A percentile compares a stretch with the other conserved stretches of the same genome.
These are phyloP conservation scores for Laetiporus sulphureus DNA, from an alignment of 1,284 basidiomycete genomes.

Conservation along the genomic window DNA sequence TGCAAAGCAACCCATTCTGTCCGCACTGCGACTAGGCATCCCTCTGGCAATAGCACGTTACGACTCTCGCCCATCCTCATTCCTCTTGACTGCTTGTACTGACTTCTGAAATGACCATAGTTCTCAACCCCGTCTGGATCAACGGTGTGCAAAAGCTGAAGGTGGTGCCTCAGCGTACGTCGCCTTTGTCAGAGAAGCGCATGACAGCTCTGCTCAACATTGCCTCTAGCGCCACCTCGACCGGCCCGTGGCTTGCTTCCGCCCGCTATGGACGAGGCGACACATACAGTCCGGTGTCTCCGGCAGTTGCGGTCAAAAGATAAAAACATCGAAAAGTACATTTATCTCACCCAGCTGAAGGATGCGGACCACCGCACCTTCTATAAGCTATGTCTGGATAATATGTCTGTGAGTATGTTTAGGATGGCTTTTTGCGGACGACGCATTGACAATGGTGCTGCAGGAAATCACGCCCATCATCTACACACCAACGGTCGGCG, in stretches of 20 bases:
- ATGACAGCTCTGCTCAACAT: too few species aligned
- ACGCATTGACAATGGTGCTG: background rate
- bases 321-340: slow-evolving; percentile 74
- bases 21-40: background rate
- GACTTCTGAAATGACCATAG: slow-evolving; percentile 48
- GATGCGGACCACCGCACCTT: slow-evolving; percentile 68
- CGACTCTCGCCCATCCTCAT: background rate
- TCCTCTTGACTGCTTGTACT: too few species aligned
- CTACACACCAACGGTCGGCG: slow-evolving; percentile 91
- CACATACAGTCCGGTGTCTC: slow-evolving; percentile 58
- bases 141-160: slow-evolving; percentile 65
- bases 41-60: background rate
- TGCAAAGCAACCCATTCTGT: too few species aligned
- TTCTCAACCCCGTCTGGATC: slow-evolving; percentile 63
- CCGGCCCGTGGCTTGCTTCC: slow-evolving; percentile 59
- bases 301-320: slow-evolving; percentile 71
- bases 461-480: slow-evolving; percentile 78
- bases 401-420: slow-evolving; percentile 45
- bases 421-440: background rate
- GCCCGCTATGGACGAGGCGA: slow-evolving; percentile 44
- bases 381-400: slow-evolving; percentile 60
- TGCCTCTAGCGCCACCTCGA: slow-evolving; percentile 38
- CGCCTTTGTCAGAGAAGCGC: too few species aligned
- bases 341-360: slow-evolving; percentile 72
- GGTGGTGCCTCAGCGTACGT: slow-evolving; percentile 50